Evolutionary conservation across 371 early-diverging fungal species (phyloP).

Genomic region (Entomophthora muscae): DNA sequence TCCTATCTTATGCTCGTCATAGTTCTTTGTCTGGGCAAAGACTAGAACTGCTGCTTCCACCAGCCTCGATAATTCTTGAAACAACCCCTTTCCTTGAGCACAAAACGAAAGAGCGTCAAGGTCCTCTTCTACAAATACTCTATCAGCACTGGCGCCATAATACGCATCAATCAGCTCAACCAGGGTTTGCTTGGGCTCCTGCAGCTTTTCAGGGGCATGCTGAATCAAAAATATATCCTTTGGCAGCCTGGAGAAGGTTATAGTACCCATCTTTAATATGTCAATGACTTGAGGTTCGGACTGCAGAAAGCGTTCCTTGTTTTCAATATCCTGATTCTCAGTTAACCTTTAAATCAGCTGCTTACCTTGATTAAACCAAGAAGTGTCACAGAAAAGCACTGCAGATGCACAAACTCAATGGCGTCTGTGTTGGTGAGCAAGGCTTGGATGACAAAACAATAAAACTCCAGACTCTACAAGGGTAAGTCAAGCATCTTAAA

Average conservation of each 20-base stretch:
- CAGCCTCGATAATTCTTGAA: not conserved
- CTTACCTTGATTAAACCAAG: slow-evolving; percentile 1
- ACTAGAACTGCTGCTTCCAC: not conserved
- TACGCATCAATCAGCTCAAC: not conserved
- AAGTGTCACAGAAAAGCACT: not conserved
- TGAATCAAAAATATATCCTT: slow-evolving; percentile 1
- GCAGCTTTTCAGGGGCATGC: not conserved
- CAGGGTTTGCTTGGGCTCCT: not conserved
- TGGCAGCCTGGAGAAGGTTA: slow-evolving; percentile 3
- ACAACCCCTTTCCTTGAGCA: not conserved
- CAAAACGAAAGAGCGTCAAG: not conserved
- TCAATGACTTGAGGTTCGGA: not conserved
- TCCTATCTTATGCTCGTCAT: not conserved
- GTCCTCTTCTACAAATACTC: not conserved
- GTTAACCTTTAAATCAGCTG: not conserved
- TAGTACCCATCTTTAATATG: not conserved
- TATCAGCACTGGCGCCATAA: not conserved
- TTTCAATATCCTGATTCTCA: not conserved
- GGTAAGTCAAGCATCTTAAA: not conserved
- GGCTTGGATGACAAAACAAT: not conserved
- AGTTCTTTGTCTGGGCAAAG: not conserved
- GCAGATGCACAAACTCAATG: slow-evolving; percentile 4
- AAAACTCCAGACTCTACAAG: not conserved
- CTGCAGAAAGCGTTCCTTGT: not conserved
- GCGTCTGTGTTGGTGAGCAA: not conserved